Evolutionary conservation across 768 basidiomycete species (phyloP), one percentile per base, ranked within the genome.

Genomic region (Antrodiella citrinella): DNA sequence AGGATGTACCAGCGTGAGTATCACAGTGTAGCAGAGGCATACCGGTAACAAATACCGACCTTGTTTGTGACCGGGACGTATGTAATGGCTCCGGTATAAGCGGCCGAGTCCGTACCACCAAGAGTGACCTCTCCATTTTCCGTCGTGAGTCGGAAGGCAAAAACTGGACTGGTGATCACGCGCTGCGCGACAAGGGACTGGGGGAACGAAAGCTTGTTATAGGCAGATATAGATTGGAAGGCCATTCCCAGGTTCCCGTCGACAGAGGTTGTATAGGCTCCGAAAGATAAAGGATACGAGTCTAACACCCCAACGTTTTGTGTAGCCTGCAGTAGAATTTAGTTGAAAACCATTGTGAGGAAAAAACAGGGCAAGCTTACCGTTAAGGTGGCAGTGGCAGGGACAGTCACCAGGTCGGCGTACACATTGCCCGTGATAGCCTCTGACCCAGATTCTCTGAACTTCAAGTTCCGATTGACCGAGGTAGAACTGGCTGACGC

Each of bases 361-460:
- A 7, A 2, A 3, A 18, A 35, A 44, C 15, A 62, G 13, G 7
- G 57, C 20, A 15, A 10, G 11, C 58, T 52, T 49, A 72, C 73
- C 15, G 64, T 68, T 5, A 80, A 47, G 0, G 72, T 70, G 4
- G 62, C 73, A n/a, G n/a, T n/a, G n/a, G n/a, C n/a, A n/a, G n/a
- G n/a, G 22, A 80, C 52, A 13, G 58, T 56, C 2, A 81, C 74
- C 0, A 61, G 69, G 54, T 82, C 80, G 15, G 53, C 59, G 54
- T 61, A 58, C 72, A 80, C 15, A 72, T 62, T 9, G 63, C 56
- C 19, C 77, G 79, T 2, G 57, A 75, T 47, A 2, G 74, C 74
- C 3, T 66, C 61, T 0, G 70, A 72, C 3, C 76, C 76, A 53
- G 80, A 77, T 7, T 73, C 79, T 11, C 60, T 52, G 49, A 80